Conservation (phyloP, 768 basidiomycete genomes). For the Suillus discolor region DNA sequence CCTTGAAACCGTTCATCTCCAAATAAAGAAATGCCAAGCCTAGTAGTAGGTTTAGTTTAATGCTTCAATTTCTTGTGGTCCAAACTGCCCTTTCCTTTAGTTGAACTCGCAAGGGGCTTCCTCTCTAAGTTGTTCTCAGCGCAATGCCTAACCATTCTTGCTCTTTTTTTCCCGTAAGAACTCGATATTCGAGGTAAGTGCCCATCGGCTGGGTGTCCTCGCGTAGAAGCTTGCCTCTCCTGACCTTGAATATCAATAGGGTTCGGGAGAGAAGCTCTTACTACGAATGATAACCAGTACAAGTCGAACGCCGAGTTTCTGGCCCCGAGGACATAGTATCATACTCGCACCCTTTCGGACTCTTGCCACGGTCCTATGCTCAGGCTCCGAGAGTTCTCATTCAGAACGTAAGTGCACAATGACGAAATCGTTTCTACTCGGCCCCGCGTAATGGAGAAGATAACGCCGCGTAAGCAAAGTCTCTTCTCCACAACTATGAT, state of each 20-base stretch:
- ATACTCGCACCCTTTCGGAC: background rate
- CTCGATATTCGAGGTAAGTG: background rate
- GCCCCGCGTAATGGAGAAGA: background rate
- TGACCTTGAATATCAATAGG: background rate
- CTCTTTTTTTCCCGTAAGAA: background rate
- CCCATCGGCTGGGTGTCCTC: background rate
- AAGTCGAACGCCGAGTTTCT: background rate
- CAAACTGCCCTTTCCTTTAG: background rate
- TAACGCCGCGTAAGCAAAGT: background rate
- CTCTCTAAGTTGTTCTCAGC: background rate
- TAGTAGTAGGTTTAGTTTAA: background rate
- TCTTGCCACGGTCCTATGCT: background rate
- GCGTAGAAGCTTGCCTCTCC: background rate
- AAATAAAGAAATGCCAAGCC: background rate
- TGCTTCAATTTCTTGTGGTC: background rate
- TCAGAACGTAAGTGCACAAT: background rate
- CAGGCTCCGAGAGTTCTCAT: background rate
- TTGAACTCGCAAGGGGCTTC: background rate
- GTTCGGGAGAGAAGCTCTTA: background rate
- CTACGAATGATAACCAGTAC: background rate
- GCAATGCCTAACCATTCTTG: background rate
- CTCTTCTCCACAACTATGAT: background rate
- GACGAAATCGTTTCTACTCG: background rate
- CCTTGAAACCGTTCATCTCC: too few relatives aligned
- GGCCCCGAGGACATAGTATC: background rate